Evolutionary conservation across 2,329 filamentous ascomycete genomes (phyloP).

Genomic region (Hypoxylon sp.): DNA sequence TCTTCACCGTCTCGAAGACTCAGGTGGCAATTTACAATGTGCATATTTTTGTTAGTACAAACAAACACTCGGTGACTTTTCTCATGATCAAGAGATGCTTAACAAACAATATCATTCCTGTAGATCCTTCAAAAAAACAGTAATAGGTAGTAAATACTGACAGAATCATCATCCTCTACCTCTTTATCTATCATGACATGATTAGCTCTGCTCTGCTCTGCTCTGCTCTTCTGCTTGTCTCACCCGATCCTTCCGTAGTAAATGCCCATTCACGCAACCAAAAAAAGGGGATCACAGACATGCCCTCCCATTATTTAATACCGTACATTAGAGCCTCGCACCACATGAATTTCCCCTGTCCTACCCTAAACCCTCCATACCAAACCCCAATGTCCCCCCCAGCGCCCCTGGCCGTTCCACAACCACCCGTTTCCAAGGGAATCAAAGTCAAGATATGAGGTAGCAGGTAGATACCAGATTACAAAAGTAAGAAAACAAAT

Average conservation of each 20-base stretch:
- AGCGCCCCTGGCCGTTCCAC: not conserved
- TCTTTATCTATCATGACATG: conserved; percentile 23
- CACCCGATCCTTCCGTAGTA: conserved; percentile 1
- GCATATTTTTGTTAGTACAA: too few species aligned
- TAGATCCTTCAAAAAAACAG: too few species aligned
- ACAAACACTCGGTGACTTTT: not conserved
- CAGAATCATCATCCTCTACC: conserved; percentile 15
- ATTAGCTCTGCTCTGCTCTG: conserved; percentile 3
- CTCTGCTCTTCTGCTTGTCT: too few species aligned
- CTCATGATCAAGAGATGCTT: conserved; percentile 3
- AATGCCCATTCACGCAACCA: conserved; percentile 18
- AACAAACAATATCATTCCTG: too few species aligned
- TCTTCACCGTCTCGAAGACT: conserved; percentile 14
- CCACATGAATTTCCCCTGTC: conserved; percentile 8
- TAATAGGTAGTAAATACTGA: too few species aligned
- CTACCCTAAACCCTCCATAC: too few species aligned
- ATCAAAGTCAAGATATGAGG: too few species aligned
- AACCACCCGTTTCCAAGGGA: not conserved
- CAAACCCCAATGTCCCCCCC: not conserved
- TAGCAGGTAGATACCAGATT: too few species aligned
- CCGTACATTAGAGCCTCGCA: conserved; percentile 24
- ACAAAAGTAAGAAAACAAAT: too few species aligned
- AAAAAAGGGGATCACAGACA: conserved; percentile 20
- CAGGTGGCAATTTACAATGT: conserved; percentile 26
- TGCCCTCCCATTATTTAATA: conserved; percentile 20